Conservation (phyloP, 208 protist species). For the Leishmania guyanensis region DNA sequence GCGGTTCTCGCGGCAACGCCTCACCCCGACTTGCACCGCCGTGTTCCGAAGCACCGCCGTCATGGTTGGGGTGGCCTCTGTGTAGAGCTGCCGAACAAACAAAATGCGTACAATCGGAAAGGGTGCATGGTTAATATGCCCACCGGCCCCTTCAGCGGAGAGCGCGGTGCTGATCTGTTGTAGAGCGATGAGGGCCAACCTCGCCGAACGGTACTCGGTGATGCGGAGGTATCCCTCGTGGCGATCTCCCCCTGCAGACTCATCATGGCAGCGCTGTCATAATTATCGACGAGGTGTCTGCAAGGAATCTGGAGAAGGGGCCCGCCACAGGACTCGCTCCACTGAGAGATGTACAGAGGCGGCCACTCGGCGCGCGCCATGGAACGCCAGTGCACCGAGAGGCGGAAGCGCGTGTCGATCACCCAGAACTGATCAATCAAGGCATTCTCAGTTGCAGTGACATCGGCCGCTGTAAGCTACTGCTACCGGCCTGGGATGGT, state of each 20-base stretch:
- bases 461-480: not conserved
- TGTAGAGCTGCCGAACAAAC: slow-evolving; percentile 30
- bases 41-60: slow-evolving; percentile 21
- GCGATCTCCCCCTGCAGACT: slow-evolving; percentile 4
- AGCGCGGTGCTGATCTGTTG: slow-evolving; percentile 19
- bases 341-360: not conserved
- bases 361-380: slow-evolving; percentile 17
- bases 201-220: slow-evolving; percentile 5
- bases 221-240: slow-evolving; percentile 7
- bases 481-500: not conserved
- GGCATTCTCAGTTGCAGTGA: not conserved
- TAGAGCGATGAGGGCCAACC: slow-evolving; percentile 4
- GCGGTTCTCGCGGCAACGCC: not conserved
- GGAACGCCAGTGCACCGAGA: slow-evolving; percentile 12
- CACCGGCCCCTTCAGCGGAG: slow-evolving; percentile 20
- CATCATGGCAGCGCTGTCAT: not conserved
- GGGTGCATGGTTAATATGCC: slow-evolving; percentile 17
- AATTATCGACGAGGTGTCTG: not conserved
- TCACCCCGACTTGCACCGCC: slow-evolving; percentile 23
- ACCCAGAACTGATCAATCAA: slow-evolving; percentile 22
- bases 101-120: slow-evolving; percentile 31
- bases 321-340: not conserved
- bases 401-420: slow-evolving; percentile 13
- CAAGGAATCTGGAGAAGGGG: slow-evolving; percentile 1
- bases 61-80: slow-evolving; percentile 2